Evolutionary conservation across 805 yeast species (phyloP).

Genomic region (Brettanomyces bruxellensis): DNA sequence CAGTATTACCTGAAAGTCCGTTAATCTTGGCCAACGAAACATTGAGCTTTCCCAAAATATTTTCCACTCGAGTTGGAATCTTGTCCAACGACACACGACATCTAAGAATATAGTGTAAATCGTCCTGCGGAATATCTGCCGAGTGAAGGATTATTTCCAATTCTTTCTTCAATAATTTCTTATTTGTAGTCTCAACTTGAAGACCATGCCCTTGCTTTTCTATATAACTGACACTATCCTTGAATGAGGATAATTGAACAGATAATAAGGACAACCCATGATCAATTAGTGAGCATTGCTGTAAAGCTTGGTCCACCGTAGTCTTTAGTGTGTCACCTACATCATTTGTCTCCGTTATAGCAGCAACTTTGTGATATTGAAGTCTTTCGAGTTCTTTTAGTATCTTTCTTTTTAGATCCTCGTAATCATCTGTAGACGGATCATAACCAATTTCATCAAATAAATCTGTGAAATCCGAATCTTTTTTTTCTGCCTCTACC

Average conservation of each 20-base stretch:
- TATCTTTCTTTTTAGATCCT: constrained; percentile 47
- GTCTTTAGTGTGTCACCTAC: constrained; percentile 33
- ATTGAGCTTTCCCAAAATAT: constrained; percentile 44
- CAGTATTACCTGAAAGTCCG: constrained; percentile 30
- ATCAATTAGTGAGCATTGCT: constrained; percentile 47
- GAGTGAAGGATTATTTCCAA: constrained; percentile 59
- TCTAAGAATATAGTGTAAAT: constrained; percentile 36
- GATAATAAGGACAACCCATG: constrained; percentile 47
- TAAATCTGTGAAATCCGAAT: constrained; percentile 46
- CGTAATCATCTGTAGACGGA: constrained; percentile 49
- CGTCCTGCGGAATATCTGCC: constrained; percentile 54
- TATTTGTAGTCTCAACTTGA: constrained; percentile 77
- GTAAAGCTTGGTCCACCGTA: constrained; percentile 33
- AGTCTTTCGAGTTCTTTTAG: constrained; percentile 49
- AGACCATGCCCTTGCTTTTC: constrained; percentile 73
- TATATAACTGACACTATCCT: constrained; percentile 59
- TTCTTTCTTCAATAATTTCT: constrained; percentile 64
- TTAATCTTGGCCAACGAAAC: constrained; percentile 59
- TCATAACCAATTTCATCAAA: constrained; percentile 77
- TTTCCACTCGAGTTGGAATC: constrained; percentile 39
- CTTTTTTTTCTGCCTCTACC: constrained; percentile 11
- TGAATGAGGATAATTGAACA: constrained; percentile 54
- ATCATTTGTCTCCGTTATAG: constrained; percentile 33
- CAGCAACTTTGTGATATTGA: constrained; percentile 53
- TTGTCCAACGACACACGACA: constrained; percentile 42